Base-by-base conservation (phyloP, 1,284 basidiomycete species). In the Ganoderma lingzhi region DNA sequence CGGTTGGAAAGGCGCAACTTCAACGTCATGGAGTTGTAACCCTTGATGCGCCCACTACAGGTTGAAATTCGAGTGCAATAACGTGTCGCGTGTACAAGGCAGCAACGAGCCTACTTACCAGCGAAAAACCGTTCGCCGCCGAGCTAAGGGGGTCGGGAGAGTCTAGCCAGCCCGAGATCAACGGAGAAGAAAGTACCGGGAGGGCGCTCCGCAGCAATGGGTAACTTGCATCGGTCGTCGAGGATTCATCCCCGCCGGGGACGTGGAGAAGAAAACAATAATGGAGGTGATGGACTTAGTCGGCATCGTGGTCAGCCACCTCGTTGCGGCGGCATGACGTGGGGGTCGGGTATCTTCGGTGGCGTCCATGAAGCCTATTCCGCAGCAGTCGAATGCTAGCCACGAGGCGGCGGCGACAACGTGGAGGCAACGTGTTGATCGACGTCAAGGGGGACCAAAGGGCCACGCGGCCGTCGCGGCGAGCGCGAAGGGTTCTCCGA, bases 361-460 rank as follows among this genome's bases (percentile, higher is more conserved):
- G 53, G 30, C 39, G 39, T 44, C 35, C 6, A 17, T 15, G 32
- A 37, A 37, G 56, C 6, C 48, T 51, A 51, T 8, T 10, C 35
- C 35, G 56, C 56, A 37, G 8, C 19, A 48, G 19, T 9, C 17
- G 44, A 30, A 59, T 14, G n/a, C 15, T 58, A 19, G 56, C 32
- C 35, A n/a, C 56, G 10, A 39, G 35, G 56, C 35, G n/a, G 8
- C 56, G 35, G 56, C 35, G n/a, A 8, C 56, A 59, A 17, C 56
- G 35, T 19, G 35, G 35, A 39, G 56, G 35, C 32, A 59, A 37
- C 56, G 35, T 59, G 56, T 59, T 6, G 56, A 59, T 59, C 56
- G 56, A 37, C 56, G 35, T 39, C 19, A 35, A 39, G 56, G 56
- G 56, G 35, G 32, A 14, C 9, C 19, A 10, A n/a, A 28, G 6